Evolutionary conservation across 805 yeast species (phyloP).

Genomic region (Tetrapisispora taiwanensis): DNA sequence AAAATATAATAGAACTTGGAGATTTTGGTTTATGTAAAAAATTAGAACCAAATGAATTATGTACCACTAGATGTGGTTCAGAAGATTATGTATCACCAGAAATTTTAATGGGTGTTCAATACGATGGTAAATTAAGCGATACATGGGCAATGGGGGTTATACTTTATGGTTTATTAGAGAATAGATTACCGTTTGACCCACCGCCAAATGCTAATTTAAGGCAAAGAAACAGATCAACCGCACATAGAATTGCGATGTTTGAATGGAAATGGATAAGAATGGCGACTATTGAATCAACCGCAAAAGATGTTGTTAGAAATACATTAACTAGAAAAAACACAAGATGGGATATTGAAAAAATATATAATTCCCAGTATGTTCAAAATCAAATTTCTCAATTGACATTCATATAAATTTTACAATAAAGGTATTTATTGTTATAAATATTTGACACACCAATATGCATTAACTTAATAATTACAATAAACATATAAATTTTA

Average conservation of each 20-base stretch:
- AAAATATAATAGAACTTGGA: constrained; percentile 48
- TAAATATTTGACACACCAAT: no score
- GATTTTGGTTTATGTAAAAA: constrained; percentile 85
- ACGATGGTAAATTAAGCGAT: constrained; percentile 86
- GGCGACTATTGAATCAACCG: constrained; percentile 27
- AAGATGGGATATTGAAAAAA: constrained; percentile 22
- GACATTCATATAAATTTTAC: neutral
- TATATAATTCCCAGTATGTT: constrained; percentile 18
- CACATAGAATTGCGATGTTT: constrained; percentile 84
- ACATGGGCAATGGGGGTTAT: constrained; percentile 93
- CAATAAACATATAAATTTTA: no score
- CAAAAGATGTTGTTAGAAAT: constrained; percentile 23
- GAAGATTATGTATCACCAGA: constrained; percentile 97
- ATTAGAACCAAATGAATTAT: constrained; percentile 48
- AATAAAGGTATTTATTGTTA: no score
- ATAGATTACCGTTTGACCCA: constrained; percentile 84
- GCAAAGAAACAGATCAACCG: constrained; percentile 36
- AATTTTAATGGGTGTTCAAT: constrained; percentile 76
- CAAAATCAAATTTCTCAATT: constrained; percentile 4
- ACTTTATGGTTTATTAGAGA: constrained; percentile 75
- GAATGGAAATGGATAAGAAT: constrained; percentile 79
- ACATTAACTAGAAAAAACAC: constrained; percentile 24
- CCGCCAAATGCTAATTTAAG: constrained; percentile 44
- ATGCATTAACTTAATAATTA: no score
- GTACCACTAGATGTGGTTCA: constrained; percentile 89